These are phyloP conservation scores for Triticum monococcum DNA, from an alignment of 176 grass and related monocot genomes.

Conservation along the genomic window DNA sequence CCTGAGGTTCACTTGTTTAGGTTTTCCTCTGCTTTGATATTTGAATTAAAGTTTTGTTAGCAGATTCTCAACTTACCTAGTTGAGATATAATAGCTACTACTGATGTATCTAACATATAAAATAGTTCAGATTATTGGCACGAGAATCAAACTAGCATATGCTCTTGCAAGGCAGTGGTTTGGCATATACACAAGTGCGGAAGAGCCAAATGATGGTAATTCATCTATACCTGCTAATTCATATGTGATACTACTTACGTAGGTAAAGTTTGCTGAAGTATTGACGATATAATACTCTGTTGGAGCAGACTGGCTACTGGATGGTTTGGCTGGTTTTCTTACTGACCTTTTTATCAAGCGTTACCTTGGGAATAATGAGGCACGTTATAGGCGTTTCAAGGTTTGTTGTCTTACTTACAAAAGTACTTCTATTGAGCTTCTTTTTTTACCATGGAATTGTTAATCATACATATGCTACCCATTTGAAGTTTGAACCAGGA, in stretches of 20 bases:
- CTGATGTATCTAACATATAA: constrained; percentile 36
- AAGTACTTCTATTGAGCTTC: constrained; percentile 10
- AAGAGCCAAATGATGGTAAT: constrained; percentile 84
- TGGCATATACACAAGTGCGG: constrained; percentile 90
- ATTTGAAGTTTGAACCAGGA: background rate
- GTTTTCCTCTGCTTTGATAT: background rate
- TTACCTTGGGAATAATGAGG: constrained; percentile 95
- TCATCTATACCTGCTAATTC: constrained; percentile 20
- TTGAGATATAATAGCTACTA: background rate
- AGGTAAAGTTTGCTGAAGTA: constrained; percentile 23
- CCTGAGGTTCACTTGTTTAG: background rate
- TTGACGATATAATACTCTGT: constrained; percentile 38
- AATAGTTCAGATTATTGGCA: constrained; percentile 83
- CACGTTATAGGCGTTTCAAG: constrained; percentile 91
- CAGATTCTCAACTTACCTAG: background rate
- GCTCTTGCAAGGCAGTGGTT: constrained; percentile 97
- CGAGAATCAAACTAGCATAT: constrained; percentile 88
- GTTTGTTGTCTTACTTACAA: constrained; percentile 30
- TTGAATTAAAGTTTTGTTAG: background rate
- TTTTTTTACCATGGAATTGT: constrained; percentile 19
- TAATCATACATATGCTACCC: constrained; percentile 1
- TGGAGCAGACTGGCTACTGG: constrained; percentile 87
- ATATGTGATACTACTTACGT: constrained; percentile 26
- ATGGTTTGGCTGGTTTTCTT: constrained; percentile 97
- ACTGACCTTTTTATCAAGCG: constrained; percentile 86